A percentile compares a stretch with the other conserved stretches of the same genome.
Conservation (phyloP, 768 basidiomycete genomes). For the Leccinum rimulosum region DNA sequence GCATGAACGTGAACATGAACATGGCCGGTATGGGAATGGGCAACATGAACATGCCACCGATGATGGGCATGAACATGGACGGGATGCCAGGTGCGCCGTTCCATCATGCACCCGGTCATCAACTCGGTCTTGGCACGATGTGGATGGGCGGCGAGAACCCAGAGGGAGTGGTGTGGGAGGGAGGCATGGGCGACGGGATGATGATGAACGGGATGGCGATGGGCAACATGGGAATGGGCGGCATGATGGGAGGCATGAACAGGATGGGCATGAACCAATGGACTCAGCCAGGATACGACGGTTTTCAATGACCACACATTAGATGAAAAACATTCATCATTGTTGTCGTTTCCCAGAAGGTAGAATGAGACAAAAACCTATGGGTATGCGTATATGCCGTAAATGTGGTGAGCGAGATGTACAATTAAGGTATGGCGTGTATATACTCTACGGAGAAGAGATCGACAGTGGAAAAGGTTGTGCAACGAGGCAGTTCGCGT, state of each 20-base stretch:
- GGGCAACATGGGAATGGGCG: conserved; percentile 35
- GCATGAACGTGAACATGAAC: conserved; percentile 38
- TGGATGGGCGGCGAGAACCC: conserved; percentile 36
- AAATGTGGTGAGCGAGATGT: conserved; percentile 23
- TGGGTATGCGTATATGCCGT: conserved; percentile 28
- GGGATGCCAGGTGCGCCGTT: conserved; percentile 28
- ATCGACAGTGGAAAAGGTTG: conserved; percentile 2
- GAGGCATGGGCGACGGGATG: conserved; percentile 42
- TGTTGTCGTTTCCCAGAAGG: conserved; percentile 3
- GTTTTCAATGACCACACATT: conserved; percentile 26
- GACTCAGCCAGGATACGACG: conserved; percentile 35
- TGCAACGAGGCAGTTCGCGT: conserved; percentile 5
- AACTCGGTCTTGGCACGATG: conserved; percentile 24
- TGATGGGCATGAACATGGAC: conserved; percentile 43
- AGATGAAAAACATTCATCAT: background rate
- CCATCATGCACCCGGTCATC: conserved; percentile 24
- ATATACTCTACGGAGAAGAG: conserved; percentile 44
- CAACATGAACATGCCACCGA: conserved; percentile 34
- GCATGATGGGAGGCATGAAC: conserved; percentile 33
- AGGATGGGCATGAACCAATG: conserved; percentile 42
- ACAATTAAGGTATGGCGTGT: conserved; percentile 31
- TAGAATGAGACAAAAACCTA: conserved; percentile 10
- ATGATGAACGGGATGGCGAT: conserved; percentile 39
- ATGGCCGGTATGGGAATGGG: conserved; percentile 40
- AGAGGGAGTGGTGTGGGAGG: conserved; percentile 37